Evolutionary conservation across 768 basidiomycete genomes (phyloP), one percentile per base, ranked within the genome.

Genomic region (Paxillus rubicundulus): DNA sequence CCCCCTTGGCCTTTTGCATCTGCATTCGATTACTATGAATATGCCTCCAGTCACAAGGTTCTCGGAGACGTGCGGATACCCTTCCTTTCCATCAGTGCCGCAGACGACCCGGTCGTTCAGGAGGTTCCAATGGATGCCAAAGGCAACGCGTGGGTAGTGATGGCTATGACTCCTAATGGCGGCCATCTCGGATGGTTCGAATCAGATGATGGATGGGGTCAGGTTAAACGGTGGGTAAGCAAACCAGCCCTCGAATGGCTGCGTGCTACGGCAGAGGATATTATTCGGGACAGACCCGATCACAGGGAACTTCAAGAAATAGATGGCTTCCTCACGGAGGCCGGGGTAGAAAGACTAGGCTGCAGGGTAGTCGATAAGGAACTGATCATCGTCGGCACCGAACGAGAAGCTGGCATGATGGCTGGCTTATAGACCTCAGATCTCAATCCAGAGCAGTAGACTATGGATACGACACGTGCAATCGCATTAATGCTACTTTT

Each of bases 131-230:
- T 78, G 65, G 76, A 84, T 52, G 75, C 74, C 7, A 76, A 73
- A 51, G 76, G 74, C 21, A 82, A 81, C 57, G 73, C 73, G 5
- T 78, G 78, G 62, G 78, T 85, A 13, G 73, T 80, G 3, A 81
- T 86, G 72, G 82, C 73, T 18, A 62, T 85, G 43, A 90, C 91
- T 0, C 67, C 73, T 28, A 69, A 74, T 18, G 91, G 89, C 1
- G 89, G 89, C 0, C 89, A 92, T 71, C 75, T 92, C 13, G 92
- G 92, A 34, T 95, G 89, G 89, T 91, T 90, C 59, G 80, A 87
- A 68, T 68, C 75, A 27, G 74, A 74, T 34, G 63, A 66, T 21
- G 61, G 51, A 32, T 70, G 66, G 59, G 55, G 67, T 49, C 59
- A 58, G 55, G 64, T 70, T 43, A 60, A 51, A 47, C 73, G 88